A percentile compares a stretch with the other conserved stretches of the same genome.
phyloP scores from a whole-genome alignment of 2,329 filamentous ascomycete genomes.

The Ascochyta viciae-villosae region DNA sequence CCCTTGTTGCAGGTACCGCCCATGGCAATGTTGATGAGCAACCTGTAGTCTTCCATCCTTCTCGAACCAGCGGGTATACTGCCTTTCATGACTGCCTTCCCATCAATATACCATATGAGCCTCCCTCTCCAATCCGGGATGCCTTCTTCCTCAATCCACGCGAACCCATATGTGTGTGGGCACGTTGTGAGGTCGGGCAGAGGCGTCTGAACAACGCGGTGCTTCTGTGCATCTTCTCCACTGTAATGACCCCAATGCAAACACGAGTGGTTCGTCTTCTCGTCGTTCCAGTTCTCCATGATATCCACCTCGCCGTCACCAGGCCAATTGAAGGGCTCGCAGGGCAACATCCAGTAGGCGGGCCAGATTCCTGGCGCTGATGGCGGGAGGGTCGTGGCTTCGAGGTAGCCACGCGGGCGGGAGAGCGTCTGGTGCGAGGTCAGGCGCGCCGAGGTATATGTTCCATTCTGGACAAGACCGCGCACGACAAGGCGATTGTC shows the following conservation, averaged over 20 bases:
- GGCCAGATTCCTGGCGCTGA: conserved; percentile 67
- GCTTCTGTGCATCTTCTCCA: conserved; percentile 63
- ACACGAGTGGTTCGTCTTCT: conserved; percentile 62
- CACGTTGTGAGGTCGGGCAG: conserved; percentile 57
- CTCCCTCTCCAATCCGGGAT: conserved; percentile 53
- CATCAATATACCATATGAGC: conserved; percentile 67
- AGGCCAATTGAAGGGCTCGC: conserved; percentile 66
- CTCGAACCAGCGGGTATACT: conserved; percentile 61
- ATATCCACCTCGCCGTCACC: conserved; percentile 67
- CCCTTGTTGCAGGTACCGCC: conserved; percentile 66
- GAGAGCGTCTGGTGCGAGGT: conserved; percentile 61
- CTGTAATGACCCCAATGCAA: conserved; percentile 66
- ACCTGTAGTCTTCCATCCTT: conserved; percentile 62
- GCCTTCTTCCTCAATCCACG: conserved; percentile 60
- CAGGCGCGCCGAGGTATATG: conserved; percentile 64
- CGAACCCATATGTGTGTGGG: conserved; percentile 63
- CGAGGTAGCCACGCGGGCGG: conserved; percentile 60
- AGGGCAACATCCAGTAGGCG: conserved; percentile 67
- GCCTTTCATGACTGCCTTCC: conserved; percentile 64
- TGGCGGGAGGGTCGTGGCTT: conserved; percentile 60
- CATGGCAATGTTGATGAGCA: conserved; percentile 69
- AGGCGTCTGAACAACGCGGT: conserved; percentile 61
- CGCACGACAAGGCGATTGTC: conserved; percentile 62
- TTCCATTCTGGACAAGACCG: conserved; percentile 54
- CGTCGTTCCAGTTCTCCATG: conserved; percentile 68